Evolutionary conservation across 495 filamentous ascomycete species (phyloP), one percentile per base, ranked within the genome.

Genomic region (Penicillium atrosanguineum): DNA sequence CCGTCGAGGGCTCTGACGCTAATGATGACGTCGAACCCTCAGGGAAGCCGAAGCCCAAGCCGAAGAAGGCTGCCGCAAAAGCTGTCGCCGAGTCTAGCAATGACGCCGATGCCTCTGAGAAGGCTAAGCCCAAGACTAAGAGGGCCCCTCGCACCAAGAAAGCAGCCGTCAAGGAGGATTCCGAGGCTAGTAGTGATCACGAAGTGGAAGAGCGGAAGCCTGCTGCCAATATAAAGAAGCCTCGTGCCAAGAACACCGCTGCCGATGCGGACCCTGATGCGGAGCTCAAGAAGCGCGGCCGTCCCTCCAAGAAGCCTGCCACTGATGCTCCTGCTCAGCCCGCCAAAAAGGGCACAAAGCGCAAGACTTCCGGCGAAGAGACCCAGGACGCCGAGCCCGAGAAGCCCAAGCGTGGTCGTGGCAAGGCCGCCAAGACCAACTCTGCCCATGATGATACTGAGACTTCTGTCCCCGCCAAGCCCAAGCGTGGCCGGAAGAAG

Each of bases 221-320:
- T 31, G 11, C 58, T 19, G 25, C 48, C n/a, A 28, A 34, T 16
- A 18, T 6, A 12, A 42, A 46, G 62, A 34, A 34, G 12, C 4
- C 31, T 12, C 31, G 31, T 23, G 44, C 16, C 16, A 54, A 72
- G 44, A 50, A 65, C 18, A 31, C 64, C 20, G 39, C 64, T 50
- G 68, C 70, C 57, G 37, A 39, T 6, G 46, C 37, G 0, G 16
- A 40, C 1, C 15, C 38, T 19, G 38, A 8, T 19, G 38, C n/a
- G 62, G 69, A 19, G 67, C 70, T 8, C 65, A 66, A 43, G 53
- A 69, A 75, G 43, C 26, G 57, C 25, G 63, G 62, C 48, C 56
- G 46, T 21, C 40, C 44, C 41, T 34, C 56, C 20, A 52, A 57
- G 39, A 19, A 25, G 12, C 40, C 23, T 34, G 12, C 40, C 7